Evolutionary conservation across 352 stramenopile species (phyloP).

Genomic region (Globisporangium yorkense): DNA sequence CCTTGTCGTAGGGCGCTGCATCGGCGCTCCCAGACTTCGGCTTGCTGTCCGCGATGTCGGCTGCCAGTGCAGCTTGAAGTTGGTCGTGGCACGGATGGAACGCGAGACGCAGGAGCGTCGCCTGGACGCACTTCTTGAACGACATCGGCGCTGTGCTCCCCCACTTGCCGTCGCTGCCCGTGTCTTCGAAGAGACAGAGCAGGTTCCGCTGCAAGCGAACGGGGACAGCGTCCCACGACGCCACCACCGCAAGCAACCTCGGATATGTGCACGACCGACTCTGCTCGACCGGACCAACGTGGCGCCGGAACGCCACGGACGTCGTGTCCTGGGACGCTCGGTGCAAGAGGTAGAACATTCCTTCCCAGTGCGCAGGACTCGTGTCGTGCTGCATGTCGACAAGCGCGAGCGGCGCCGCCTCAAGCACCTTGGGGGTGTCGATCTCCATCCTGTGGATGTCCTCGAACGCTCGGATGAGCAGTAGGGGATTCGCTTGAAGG

Average conservation of each 20-base stretch:
- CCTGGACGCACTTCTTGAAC: slow-evolving; percentile 36
- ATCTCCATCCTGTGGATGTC: slow-evolving; percentile 29
- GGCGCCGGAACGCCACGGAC: slow-evolving; percentile 13
- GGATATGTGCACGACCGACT: slow-evolving; percentile 15
- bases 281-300: not conserved
- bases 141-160: slow-evolving; percentile 1
- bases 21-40: not conserved
- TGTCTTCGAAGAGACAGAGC: slow-evolving; percentile 22
- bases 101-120: slow-evolving; percentile 31
- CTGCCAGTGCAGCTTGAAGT: slow-evolving; percentile 9
- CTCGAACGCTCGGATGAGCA: slow-evolving; percentile 24
- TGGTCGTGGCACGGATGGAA: slow-evolving; percentile 17
- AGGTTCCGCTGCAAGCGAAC: slow-evolving; percentile 21
- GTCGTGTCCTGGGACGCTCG: slow-evolving; percentile 19
- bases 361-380: slow-evolving; percentile 28
- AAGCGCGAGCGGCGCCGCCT: slow-evolving; percentile 32
- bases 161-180: not conserved
- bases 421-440: slow-evolving; percentile 27
- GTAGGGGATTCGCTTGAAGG: slow-evolving; percentile 10
- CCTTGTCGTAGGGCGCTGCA: not conserved
- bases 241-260: slow-evolving; percentile 22
- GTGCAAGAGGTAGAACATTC: slow-evolving; percentile 40
- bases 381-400: slow-evolving; percentile 27
- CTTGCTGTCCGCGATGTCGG: not conserved
- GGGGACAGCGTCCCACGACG: slow-evolving; percentile 14